These are phyloP conservation scores for Cucurbita pepo DNA, from an alignment of 306 rosid species.

Conservation along the genomic window DNA sequence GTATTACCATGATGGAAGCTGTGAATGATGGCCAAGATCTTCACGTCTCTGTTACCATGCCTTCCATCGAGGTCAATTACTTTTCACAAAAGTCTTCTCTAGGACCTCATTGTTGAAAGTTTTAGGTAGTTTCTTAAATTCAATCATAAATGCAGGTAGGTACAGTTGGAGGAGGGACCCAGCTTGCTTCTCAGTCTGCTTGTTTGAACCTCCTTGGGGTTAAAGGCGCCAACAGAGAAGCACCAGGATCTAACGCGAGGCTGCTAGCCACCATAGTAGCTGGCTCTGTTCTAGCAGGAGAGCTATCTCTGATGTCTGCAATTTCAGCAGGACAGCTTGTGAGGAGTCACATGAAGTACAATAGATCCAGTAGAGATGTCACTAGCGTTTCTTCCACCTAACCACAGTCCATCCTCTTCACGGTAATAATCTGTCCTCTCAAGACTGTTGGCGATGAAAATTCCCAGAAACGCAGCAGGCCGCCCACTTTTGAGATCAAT, in stretches of 20 bases:
- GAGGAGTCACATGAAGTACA: constrained; percentile 14
- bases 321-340: constrained; percentile 12
- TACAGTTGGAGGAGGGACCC: constrained; percentile 13
- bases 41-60: constrained; percentile 15
- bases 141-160: constrained; percentile 1
- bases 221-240: constrained; percentile 11
- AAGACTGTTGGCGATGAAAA: background rate
- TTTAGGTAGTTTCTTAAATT: background rate
- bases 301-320: constrained; percentile 13
- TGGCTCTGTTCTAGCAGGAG: constrained; percentile 11
- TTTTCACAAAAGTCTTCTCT: background rate
- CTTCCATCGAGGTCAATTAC: constrained; percentile 9
- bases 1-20: constrained; percentile 12
- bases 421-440: background rate
- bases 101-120: background rate
- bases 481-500: background rate
- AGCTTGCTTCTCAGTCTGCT: constrained; percentile 13
- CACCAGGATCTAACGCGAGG: constrained; percentile 10
- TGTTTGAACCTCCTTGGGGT: constrained; percentile 12
- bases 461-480: background rate
- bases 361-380: constrained; percentile 11
- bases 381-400: background rate
- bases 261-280: constrained; percentile 10
- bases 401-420: background rate
- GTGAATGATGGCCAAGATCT: constrained; percentile 11